Conservation (phyloP, 23 red algal genomes). For the Cyanidioschyzon merolae region DNA sequence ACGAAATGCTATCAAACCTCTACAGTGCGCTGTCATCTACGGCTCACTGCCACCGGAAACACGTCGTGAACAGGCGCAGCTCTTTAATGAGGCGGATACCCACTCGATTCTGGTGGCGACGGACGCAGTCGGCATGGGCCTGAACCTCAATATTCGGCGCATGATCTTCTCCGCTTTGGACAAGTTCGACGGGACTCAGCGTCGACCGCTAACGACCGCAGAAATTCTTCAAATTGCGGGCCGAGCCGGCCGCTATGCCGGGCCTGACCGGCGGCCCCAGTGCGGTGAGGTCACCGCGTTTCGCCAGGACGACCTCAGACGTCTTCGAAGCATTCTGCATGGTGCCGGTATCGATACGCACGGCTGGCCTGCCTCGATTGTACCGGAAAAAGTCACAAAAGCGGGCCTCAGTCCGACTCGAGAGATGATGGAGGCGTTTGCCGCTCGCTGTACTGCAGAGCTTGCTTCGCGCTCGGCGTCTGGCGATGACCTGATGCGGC, state of each 20-base stretch:
- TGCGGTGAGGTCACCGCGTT: conserved; percentile 9
- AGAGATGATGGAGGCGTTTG: conserved; percentile 17
- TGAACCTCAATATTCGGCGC: conserved; percentile 33
- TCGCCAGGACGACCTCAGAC: neutral
- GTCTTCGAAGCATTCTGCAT: neutral
- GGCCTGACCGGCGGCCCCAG: neutral
- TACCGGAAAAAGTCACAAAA: neutral
- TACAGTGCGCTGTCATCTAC: conserved; percentile 32
- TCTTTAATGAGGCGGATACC: conserved; percentile 30
- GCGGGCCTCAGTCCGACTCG: conserved; percentile 6
- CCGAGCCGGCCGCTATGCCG: neutral
- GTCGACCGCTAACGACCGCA: neutral
- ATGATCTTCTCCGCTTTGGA: conserved; percentile 24
- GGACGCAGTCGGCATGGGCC: conserved; percentile 42
- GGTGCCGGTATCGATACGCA: neutral
- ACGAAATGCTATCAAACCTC: neutral
- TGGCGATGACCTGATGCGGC: neutral
- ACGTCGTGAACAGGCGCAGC: conserved; percentile 27
- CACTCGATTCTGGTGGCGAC: conserved; percentile 34
- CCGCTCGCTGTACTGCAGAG: neutral
- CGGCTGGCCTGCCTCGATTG: neutral
- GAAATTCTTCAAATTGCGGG: conserved; percentile 5
- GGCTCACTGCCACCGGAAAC: conserved; percentile 34
- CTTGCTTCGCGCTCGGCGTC: neutral
- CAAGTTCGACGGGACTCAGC: neutral